Base-by-base conservation (phyloP, 225 moss, liverwort and hornwort genomes). In the Asterella californica region DNA sequence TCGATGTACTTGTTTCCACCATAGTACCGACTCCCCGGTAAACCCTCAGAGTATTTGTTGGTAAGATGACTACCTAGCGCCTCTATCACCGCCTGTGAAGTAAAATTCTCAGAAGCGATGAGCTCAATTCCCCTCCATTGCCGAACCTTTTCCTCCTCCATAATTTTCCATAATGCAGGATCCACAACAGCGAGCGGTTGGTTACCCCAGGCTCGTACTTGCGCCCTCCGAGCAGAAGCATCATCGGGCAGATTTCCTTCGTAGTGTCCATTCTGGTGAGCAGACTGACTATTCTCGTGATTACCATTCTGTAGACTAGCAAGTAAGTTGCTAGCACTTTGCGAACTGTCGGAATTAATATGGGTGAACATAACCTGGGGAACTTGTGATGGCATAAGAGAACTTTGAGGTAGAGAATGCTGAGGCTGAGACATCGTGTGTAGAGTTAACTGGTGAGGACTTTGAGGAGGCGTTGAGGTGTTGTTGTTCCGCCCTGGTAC, bases 71-170 rank as follows among this genome's bases (percentile, higher is more conserved):
- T 94, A 15, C 96, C 96, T 9, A 97, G 78, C 4, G 94, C 92
- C 79, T 94, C 96, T 21, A 91, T 88, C 10, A 97, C 94, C 2
- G 93, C 94, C 57, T 88, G 92, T 2, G 93, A 94, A 29, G 89
- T 90, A 72, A 93, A 97, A 72, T 97, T 97, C 64, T 97, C 94
- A 1, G 94, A 97, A 6, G 96, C 96, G 72, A 93, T 91, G 10
- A 97, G 71, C 83, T 97, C 96, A 72, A 97, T 93, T 49, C 94
- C 96, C 79, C 83, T 86, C 86, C 89, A 93, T 54, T 97, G 94
- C 34, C 93, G 83, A 24, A 67, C 60, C 88, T 97, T 97, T 74
- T 97, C 96, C 32, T 71, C 82, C 78, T 97, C 96, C 94, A 97
- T 97, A 5, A 97, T 78, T 21, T 94, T 91, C 94, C 94, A 97